Conservation (phyloP, 495 filamentous ascomycete species). For the Neurospora pannonica region DNA sequence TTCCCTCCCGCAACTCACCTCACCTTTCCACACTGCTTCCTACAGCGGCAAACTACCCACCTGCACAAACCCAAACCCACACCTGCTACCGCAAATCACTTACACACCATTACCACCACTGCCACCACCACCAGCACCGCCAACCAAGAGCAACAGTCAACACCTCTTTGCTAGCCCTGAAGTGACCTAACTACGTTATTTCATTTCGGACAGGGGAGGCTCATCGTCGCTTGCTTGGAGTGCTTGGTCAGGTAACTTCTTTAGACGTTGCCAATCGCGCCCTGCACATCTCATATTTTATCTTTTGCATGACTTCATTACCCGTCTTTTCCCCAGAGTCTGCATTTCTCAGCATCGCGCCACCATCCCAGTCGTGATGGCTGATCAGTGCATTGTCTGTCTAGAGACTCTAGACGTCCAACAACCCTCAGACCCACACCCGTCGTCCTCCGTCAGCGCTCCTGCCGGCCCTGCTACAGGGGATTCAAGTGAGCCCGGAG, state of each 20-base stretch:
- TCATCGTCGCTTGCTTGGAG: background rate
- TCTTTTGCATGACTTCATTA: slow-evolving; percentile 28
- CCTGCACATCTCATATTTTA: background rate
- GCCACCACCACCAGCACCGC: background rate
- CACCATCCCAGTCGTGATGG: slow-evolving; percentile 44
- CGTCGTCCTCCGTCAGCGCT: slow-evolving; percentile 3
- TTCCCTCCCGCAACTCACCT: background rate
- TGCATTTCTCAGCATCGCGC: background rate
- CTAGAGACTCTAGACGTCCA: slow-evolving; percentile 70
- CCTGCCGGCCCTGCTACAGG: background rate
- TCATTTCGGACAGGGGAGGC: background rate
- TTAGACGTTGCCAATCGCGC: background rate
- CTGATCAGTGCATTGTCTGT: slow-evolving; percentile 94
- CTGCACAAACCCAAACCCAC: background rate
- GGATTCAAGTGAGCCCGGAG: slow-evolving; percentile 1
- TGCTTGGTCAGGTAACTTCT: background rate
- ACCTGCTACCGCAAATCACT: background rate
- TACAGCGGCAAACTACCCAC: background rate
- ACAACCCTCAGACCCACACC: slow-evolving; percentile 13
- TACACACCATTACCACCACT: background rate
- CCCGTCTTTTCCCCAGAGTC: background rate
- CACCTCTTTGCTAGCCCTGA: background rate
- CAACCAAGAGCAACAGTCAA: background rate
- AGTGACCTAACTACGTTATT: background rate
- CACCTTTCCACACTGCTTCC: background rate